phyloP scores from a whole-genome alignment of 129 eudicot species.

The Pittosporum tobira region DNA sequence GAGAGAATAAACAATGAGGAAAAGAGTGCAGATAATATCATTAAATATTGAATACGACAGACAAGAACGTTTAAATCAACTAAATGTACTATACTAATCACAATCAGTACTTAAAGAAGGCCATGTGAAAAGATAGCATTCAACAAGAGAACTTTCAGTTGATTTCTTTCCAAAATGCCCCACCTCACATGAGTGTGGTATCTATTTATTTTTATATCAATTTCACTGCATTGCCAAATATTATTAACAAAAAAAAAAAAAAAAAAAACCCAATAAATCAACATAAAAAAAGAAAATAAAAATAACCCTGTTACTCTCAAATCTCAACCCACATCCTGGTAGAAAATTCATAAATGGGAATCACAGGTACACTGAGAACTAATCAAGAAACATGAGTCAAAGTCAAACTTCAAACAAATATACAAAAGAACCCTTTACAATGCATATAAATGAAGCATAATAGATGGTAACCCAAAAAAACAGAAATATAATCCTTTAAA shows the following conservation, averaged over 20 bases:
- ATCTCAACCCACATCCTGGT: no score
- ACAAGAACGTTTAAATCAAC: background rate
- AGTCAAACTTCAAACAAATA: no score
- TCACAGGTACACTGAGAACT: background rate
- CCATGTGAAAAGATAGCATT: background rate
- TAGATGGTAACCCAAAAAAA: no score
- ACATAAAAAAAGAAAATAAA: background rate
- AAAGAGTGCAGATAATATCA: background rate
- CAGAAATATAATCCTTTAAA: no score
- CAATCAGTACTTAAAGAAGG: background rate
- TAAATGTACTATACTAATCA: background rate
- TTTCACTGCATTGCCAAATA: no score
- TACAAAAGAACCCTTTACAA: conserved; percentile 1
- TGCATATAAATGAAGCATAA: background rate
- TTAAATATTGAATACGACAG: background rate
- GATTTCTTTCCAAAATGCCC: no score
- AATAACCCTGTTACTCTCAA: no score
- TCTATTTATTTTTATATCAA: no score
- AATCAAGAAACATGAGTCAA: background rate
- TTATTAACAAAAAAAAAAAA: background rate
- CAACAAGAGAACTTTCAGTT: background rate
- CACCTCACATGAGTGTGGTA: no score
- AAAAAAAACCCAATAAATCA: background rate
- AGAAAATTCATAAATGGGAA: background rate
- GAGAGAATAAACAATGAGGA: background rate